Percentiles rank a stretch among this genome's conserved stretches.
These are phyloP conservation scores for Penicillium paradoxum DNA, from an alignment of 495 filamentous ascomycete species.

Conservation along the genomic window DNA sequence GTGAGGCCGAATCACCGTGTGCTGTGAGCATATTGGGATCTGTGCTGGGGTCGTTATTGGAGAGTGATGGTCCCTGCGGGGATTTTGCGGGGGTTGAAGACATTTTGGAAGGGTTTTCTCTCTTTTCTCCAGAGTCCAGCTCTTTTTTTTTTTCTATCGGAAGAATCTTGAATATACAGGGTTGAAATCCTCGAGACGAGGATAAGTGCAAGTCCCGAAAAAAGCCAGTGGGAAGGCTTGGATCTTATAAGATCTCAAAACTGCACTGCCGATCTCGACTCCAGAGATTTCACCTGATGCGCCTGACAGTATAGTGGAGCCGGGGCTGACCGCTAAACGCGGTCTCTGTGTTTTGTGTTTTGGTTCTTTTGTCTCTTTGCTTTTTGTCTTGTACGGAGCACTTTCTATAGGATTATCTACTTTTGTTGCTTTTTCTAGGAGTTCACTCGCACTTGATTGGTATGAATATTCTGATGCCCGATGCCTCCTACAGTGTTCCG, in stretches of 20 bases:
- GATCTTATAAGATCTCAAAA: not conserved
- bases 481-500: too few species aligned
- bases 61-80: slow-evolving; percentile 1
- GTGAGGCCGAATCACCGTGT: not conserved
- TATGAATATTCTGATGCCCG: too few species aligned
- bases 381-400: not conserved
- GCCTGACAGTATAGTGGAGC: not conserved
- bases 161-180: not conserved
- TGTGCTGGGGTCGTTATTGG: slow-evolving; percentile 8
- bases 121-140: not conserved
- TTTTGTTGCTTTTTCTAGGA: too few species aligned
- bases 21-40: not conserved
- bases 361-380: not conserved
- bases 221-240: not conserved
- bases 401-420: not conserved
- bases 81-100: slow-evolving; percentile 3
- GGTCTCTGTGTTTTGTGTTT: not conserved
- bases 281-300: not conserved
- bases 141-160: not conserved
- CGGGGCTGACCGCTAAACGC: not conserved
- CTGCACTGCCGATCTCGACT: not conserved
- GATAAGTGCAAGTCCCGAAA: not conserved
- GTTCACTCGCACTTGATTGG: too few species aligned
- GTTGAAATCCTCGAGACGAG: not conserved
- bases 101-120: not conserved